Conservation (phyloP, 2,329 filamentous ascomycete genomes). For the Monosporascus sp. region DNA sequence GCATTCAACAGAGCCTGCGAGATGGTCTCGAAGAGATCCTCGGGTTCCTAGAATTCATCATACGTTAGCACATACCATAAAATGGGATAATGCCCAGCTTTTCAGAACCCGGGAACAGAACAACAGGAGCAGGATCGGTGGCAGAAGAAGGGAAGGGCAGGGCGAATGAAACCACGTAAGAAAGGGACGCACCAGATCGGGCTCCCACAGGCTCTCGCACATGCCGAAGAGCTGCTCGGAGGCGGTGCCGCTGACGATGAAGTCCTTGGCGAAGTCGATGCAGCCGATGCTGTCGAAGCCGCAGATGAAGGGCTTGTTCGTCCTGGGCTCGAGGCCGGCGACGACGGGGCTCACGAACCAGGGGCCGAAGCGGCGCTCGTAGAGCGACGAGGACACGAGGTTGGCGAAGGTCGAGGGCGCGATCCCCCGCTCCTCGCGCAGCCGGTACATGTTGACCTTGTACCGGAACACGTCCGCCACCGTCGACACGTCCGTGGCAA, state of each 20-base stretch:
- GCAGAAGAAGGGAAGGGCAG: background rate
- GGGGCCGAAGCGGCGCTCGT: conserved; percentile 92
- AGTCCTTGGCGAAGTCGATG: conserved; percentile 99
- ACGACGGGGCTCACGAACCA: conserved; percentile 96
- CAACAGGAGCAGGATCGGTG: background rate
- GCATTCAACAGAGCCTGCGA: conserved; percentile 94
- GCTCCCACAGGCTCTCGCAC: conserved; percentile 97
- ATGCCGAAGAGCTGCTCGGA: conserved; percentile 98
- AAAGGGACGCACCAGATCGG: conserved; percentile 69
- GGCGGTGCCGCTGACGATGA: conserved; percentile 94
- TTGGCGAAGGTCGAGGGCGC: conserved; percentile 93
- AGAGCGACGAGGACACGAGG: conserved; percentile 83
- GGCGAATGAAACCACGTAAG: background rate
- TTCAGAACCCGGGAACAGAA: background rate
- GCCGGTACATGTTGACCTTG: conserved; percentile 99
- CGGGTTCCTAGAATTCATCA: conserved; percentile 57
- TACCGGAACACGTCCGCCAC: conserved; percentile 97
- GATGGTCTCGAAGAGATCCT: conserved; percentile 97
- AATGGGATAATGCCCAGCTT: background rate
- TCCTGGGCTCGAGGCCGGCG: conserved; percentile 91
- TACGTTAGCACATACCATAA: background rate
- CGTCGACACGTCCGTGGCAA: conserved; percentile 91
- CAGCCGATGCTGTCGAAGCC: conserved; percentile 99
- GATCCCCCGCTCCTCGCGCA: conserved; percentile 96
- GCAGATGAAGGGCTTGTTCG: conserved; percentile 93